Evolutionary conservation across 768 basidiomycete genomes (phyloP).

Genomic region (Tricholoma matsutake): DNA sequence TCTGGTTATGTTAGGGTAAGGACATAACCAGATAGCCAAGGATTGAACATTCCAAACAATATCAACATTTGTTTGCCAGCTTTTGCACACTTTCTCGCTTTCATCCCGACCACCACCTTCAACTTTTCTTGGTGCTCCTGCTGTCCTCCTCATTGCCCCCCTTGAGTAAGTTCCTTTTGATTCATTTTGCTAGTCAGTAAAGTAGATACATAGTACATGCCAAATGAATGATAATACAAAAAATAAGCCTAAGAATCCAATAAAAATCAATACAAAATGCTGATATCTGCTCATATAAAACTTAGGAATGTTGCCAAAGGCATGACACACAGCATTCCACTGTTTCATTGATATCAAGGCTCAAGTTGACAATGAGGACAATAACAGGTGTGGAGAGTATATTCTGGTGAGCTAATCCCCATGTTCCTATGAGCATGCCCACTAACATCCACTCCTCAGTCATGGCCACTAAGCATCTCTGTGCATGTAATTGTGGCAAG

Average conservation of each 20-base stretch:
- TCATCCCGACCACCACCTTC: neutral
- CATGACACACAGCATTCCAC: neutral
- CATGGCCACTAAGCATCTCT: neutral
- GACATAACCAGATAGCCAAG: neutral
- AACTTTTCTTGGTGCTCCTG: neutral
- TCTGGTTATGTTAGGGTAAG: too few species aligned
- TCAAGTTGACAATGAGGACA: neutral
- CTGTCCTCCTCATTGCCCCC: neutral
- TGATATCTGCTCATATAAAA: neutral
- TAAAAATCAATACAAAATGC: neutral
- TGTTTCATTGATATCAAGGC: neutral
- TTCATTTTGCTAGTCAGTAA: neutral
- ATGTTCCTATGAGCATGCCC: neutral
- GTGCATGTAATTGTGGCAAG: constrained; percentile 1
- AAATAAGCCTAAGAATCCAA: neutral
- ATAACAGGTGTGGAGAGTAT: neutral
- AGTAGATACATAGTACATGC: neutral
- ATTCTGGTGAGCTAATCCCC: neutral
- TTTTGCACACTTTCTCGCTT: neutral
- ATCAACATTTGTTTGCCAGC: neutral
- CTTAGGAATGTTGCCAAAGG: neutral
- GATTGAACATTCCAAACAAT: neutral
- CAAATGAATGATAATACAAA: neutral
- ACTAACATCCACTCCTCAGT: neutral
- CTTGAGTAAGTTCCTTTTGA: neutral